Evolutionary conservation across 2,329 filamentous ascomycete genomes (phyloP).

Genomic region (Plenodomus lindquistii): DNA sequence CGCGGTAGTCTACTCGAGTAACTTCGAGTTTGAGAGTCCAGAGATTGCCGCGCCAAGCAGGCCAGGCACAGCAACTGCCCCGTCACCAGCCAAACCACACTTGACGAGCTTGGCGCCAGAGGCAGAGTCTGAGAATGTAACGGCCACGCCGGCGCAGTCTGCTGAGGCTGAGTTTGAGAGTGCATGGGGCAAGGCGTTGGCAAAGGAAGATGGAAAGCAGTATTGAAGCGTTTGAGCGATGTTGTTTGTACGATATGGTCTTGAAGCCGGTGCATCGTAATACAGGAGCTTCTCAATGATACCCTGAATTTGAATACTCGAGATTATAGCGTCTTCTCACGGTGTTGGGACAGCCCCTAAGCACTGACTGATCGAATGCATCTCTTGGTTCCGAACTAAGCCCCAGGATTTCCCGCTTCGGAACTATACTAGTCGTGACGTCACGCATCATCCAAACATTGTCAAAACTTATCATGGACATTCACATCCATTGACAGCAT

Average conservation of each 20-base stretch:
- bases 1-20: conserved; percentile 84
- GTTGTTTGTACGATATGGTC: conserved; percentile 5
- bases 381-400: neutral
- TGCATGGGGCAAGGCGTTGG: conserved; percentile 69
- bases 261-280: neutral
- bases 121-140: conserved; percentile 58
- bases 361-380: neutral
- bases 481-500: neutral
- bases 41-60: conserved; percentile 26
- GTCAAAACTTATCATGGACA: neutral
- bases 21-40: conserved; percentile 63
- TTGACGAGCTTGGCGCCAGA: conserved; percentile 53
- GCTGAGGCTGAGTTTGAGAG: conserved; percentile 64
- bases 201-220: conserved; percentile 46
- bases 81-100: neutral
- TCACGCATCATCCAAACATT: neutral
- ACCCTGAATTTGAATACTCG: conserved; percentile 20
- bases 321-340: neutral
- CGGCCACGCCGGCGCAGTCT: conserved; percentile 16
- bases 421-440: conserved; percentile 1
- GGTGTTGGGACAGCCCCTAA: neutral
- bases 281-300: conserved; percentile 15
- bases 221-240: conserved; percentile 6
- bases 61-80: conserved; percentile 54
- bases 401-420: neutral